phyloP scores from a whole-genome alignment of 306 rosid species.

The Castanospermum australe region DNA sequence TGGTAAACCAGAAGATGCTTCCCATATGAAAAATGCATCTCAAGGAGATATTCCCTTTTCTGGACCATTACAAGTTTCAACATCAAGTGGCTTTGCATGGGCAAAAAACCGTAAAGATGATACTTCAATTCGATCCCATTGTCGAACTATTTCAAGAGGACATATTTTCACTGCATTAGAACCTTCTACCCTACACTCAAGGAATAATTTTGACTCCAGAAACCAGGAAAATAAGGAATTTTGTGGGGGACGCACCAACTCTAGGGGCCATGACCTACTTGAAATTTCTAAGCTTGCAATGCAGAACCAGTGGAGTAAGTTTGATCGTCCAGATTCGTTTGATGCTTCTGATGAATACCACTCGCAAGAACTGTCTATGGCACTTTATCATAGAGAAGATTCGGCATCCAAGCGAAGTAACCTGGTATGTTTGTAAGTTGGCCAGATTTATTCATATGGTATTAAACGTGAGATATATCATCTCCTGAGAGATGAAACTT shows the following conservation, averaged over 20 bases:
- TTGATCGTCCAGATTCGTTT: conserved; percentile 81
- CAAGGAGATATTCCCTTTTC: conserved; percentile 90
- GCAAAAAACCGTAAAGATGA: conserved; percentile 79
- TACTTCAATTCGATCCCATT: conserved; percentile 54
- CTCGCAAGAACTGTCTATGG: conserved; percentile 69
- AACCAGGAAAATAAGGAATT: conserved; percentile 58
- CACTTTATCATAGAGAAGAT: conserved; percentile 69
- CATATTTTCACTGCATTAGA: conserved; percentile 58
- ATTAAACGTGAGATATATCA: conserved; percentile 15
- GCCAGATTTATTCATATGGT: conserved; percentile 14
- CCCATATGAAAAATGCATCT: conserved; percentile 79
- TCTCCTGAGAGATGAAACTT: neutral
- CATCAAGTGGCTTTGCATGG: conserved; percentile 96
- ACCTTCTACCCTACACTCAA: conserved; percentile 43
- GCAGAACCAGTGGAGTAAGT: conserved; percentile 78
- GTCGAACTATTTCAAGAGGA: conserved; percentile 71
- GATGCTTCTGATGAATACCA: conserved; percentile 89
- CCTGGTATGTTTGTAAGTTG: conserved; percentile 54
- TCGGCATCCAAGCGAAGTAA: conserved; percentile 64
- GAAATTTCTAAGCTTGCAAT: conserved; percentile 61
- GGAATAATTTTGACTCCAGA: conserved; percentile 50
- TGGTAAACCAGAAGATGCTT: conserved; percentile 61
- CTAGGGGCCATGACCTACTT: conserved; percentile 51
- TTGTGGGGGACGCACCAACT: conserved; percentile 34
- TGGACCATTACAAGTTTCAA: conserved; percentile 85